Conservation (phyloP, 352 stramenopile species). For the Globisporangium rhizosaccharum region DNA sequence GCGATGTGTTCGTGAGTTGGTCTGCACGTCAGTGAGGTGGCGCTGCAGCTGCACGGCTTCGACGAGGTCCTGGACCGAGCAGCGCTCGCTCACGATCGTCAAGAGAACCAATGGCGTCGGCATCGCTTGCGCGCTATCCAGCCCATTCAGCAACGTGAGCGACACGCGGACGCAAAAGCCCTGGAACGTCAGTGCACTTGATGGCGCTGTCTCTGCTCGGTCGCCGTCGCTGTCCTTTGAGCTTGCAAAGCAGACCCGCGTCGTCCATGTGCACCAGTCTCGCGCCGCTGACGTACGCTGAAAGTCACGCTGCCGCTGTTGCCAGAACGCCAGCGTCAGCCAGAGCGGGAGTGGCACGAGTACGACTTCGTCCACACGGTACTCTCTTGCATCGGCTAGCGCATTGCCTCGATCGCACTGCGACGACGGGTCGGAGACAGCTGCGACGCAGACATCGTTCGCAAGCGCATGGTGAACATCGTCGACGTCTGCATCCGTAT, state of each 20-base stretch:
- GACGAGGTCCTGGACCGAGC: constrained; percentile 15
- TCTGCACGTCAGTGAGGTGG: not conserved
- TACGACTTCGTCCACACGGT: constrained; percentile 1
- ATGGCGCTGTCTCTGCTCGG: not conserved
- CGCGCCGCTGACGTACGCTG: not conserved
- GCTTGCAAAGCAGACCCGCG: not conserved
- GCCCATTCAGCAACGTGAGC: not conserved
- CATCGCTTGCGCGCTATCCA: not conserved
- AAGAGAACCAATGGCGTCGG: not conserved
- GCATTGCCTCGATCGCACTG: not conserved
- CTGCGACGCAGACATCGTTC: constrained; percentile 1
- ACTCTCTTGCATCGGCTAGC: not conserved
- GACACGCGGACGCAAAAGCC: constrained; percentile 5
- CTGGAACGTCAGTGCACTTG: not conserved
- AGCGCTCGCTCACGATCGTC: constrained; percentile 9
- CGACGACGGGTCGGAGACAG: too few relatives aligned
- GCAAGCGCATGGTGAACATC: constrained; percentile 5
- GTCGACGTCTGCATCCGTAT: not conserved
- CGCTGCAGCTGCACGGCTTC: constrained; percentile 9
- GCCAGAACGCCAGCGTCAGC: constrained; percentile 17
- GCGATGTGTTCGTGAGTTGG: not conserved
- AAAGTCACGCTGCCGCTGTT: not conserved
- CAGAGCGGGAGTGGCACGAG: constrained; percentile 17
- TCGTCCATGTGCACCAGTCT: constrained; percentile 13
- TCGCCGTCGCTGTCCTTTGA: not conserved